phyloP scores from a whole-genome alignment of 2,329 filamentous ascomycete genomes.

The Ophiocordyceps camponoti-saundersi region DNA sequence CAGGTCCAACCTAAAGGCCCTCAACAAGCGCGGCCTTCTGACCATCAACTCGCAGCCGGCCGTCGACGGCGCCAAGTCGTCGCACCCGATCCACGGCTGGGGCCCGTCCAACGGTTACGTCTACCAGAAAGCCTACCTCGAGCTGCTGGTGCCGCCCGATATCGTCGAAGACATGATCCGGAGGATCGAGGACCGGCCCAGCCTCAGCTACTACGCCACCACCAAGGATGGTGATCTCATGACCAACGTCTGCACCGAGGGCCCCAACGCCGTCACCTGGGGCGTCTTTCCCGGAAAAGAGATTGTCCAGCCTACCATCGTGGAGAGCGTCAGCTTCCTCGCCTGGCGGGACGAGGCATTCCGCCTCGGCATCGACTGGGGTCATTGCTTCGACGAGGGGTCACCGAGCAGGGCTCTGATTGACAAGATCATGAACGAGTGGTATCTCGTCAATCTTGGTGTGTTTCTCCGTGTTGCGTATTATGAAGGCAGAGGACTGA shows the following conservation, averaged over 20 bases:
- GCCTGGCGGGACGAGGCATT: constrained; percentile 99
- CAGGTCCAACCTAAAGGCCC: constrained; percentile 54
- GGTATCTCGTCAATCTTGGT: constrained; percentile 94
- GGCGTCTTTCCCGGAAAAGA: constrained; percentile 98
- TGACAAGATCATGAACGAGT: constrained; percentile 68
- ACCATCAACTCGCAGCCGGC: constrained; percentile 97
- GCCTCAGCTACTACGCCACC: constrained; percentile 88
- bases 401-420: constrained; percentile 69
- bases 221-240: constrained; percentile 66
- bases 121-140: constrained; percentile 95
- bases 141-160: constrained; percentile 71
- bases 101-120: constrained; percentile 90
- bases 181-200: constrained; percentile 60
- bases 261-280: constrained; percentile 97
- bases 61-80: constrained; percentile 79
- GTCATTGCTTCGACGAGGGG: constrained; percentile 65
- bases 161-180: constrained; percentile 61
- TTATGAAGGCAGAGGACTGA: not conserved
- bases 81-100: constrained; percentile 80
- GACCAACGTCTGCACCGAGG: constrained; percentile 71
- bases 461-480: constrained; percentile 16
- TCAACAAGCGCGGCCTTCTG: constrained; percentile 75
- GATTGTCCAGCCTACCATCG: constrained; percentile 99
- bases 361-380: constrained; percentile 83
- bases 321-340: constrained; percentile 92